Base-by-base conservation (phyloP, 805 yeast genomes). In the Yueomyces sinensis region DNA sequence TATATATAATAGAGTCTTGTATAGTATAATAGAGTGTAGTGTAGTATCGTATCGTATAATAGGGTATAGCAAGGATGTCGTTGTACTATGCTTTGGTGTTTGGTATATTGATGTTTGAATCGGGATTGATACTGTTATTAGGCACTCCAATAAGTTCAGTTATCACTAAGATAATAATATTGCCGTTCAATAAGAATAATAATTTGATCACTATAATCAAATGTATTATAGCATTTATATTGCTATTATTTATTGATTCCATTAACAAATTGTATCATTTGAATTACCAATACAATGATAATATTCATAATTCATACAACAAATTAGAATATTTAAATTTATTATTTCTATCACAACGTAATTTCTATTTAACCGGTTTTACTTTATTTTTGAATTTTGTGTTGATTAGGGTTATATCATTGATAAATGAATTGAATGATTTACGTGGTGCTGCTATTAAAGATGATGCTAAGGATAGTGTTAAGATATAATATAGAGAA, bases 281-380 rank as follows among this genome's bases (percentile, higher is more conserved):
- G 13, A 9, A 11, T 13, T 14, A 13, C 30, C 59, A 64, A 14
- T 47, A 50, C 27, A 48, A 45, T 7, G 46, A 48, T 9, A 41
- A 47, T 4, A 46, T 48, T 7, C 29, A 43, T 2, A 46, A 47
- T 9, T 39, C 47, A 5, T 38, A 36, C 31, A 54, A 7, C 13
- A 7, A n/a, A 6, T 14, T 35, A 13, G 16, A 27, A 27, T 17
- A 24, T 2, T 18, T 30, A 14, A 19, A 24, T 20, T 52, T 33
- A 48, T 53, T 5, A 45, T 91, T 91, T 60, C 87, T 87, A 53
- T 84, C 96, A 16, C 98, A 91, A 63, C 76, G 99, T 63, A 91
- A 91, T 66, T 74, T 86, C 78, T 91, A 91, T 50, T 68, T 91
- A 33, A 84, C 95, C 46, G 99, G 99, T 1, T 84, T 87, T 61